Evolutionary conservation across 768 basidiomycete species (phyloP).

Genomic region (Mycena pura): DNA sequence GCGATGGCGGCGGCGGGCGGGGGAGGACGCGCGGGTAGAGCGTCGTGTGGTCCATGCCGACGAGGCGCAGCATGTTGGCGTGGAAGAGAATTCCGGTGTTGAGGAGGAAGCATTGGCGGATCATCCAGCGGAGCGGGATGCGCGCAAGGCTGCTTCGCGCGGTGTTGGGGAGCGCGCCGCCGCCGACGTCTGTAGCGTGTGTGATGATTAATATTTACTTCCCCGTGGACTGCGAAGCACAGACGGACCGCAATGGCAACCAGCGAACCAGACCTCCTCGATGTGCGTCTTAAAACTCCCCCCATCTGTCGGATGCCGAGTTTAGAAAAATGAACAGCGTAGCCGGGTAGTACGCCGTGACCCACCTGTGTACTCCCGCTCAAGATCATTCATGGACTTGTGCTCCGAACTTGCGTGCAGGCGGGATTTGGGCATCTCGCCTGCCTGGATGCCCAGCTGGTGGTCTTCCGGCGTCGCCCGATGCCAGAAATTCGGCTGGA

Average conservation of each 20-base stretch:
- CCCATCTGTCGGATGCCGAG: constrained; percentile 21
- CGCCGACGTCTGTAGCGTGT: constrained; percentile 66
- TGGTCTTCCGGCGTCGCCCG: constrained; percentile 48
- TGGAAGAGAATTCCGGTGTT: constrained; percentile 69
- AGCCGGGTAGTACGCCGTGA: background rate
- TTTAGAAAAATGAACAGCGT: background rate
- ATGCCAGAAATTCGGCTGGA: constrained; percentile 56
- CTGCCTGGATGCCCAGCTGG: constrained; percentile 52
- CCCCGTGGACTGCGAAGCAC: background rate
- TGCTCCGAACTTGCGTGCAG: constrained; percentile 34
- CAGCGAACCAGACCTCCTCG: constrained; percentile 83
- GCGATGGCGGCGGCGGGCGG: constrained; percentile 46
- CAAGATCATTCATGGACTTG: constrained; percentile 46
- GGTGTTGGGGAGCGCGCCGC: constrained; percentile 68
- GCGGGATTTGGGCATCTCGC: constrained; percentile 51
- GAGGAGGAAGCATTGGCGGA: constrained; percentile 65
- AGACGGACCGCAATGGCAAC: constrained; percentile 69
- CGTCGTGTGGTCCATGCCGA: constrained; percentile 53
- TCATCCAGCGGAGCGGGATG: constrained; percentile 80
- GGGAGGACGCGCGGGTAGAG: constrained; percentile 52
- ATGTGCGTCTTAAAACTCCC: constrained; percentile 58
- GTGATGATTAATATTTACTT: no score
- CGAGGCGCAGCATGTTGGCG: constrained; percentile 47
- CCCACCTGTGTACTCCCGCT: constrained; percentile 42
- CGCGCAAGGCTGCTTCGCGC: constrained; percentile 67